A percentile compares a stretch with the other conserved stretches of the same genome.
Evolutionary conservation across 257 asterid species (phyloP).

Genomic region (Mentha longifolia): DNA sequence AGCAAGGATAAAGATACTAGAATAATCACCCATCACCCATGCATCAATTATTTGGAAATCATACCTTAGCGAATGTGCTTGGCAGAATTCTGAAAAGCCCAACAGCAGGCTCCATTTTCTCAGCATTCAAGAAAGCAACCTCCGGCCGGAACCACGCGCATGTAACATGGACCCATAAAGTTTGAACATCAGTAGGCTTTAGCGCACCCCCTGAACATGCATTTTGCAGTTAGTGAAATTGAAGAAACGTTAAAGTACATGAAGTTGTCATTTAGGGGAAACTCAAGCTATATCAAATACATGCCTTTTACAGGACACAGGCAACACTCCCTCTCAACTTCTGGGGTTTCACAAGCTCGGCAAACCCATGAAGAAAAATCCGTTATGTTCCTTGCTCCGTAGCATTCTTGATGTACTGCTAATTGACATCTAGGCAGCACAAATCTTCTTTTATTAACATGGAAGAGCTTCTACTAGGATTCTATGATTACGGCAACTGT

Average conservation of each 20-base stretch:
- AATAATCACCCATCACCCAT: constrained; percentile 26
- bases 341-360: constrained; percentile 93
- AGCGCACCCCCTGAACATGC: constrained; percentile 87
- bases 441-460: constrained; percentile 20
- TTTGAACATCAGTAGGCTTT: constrained; percentile 84
- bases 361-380: constrained; percentile 97
- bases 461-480: constrained; percentile 23
- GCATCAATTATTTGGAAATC: constrained; percentile 26
- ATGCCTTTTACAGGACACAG: constrained; percentile 96
- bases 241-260: constrained; percentile 18
- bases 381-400: constrained; percentile 62
- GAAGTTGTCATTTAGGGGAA: constrained; percentile 1
- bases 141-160: constrained; percentile 98
- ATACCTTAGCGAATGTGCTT: constrained; percentile 72
- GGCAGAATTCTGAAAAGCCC: constrained; percentile 80
- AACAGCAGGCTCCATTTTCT: constrained; percentile 93
- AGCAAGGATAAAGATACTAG: constrained; percentile 24
- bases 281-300: constrained; percentile 32
- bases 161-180: constrained; percentile 89
- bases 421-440: constrained; percentile 79
- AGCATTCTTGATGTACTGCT: constrained; percentile 98
- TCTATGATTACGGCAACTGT: constrained; percentile 15
- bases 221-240: constrained; percentile 27
- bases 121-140: constrained; percentile 70
- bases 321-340: constrained; percentile 83